Conservation (phyloP, 2,329 filamentous ascomycete genomes). For the Diaporthe ampelina region DNA sequence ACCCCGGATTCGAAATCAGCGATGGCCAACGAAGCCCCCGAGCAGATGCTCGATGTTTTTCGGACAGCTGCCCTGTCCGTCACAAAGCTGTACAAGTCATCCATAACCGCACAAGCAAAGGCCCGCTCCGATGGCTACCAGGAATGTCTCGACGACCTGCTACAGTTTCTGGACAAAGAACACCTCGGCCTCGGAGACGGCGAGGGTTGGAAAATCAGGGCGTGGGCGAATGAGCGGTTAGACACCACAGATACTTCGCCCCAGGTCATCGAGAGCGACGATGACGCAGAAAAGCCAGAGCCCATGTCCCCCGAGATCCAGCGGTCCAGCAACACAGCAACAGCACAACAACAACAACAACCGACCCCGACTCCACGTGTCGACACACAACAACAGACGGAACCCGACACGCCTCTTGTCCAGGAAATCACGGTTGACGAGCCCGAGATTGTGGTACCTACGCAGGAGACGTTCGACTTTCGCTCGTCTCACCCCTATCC, state of each 20-base stretch:
- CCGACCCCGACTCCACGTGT: conserved; percentile 47
- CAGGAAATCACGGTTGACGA: conserved; percentile 44
- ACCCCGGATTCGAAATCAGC: conserved; percentile 49
- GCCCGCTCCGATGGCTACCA: conserved; percentile 89
- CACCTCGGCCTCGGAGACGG: conserved; percentile 84
- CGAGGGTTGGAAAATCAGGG: conserved; percentile 75
- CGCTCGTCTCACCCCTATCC: conserved; percentile 74
- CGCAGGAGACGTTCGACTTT: conserved; percentile 77
- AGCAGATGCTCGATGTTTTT: conserved; percentile 87
- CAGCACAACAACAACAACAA: conserved; percentile 44
- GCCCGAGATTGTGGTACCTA: conserved; percentile 63
- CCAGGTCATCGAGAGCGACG: conserved; percentile 62
- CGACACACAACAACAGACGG: conserved; percentile 53
- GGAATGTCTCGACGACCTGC: conserved; percentile 90
- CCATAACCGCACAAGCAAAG: conserved; percentile 81
- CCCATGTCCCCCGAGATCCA: conserved; percentile 69
- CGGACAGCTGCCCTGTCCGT: conserved; percentile 93
- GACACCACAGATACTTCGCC: conserved; percentile 71
- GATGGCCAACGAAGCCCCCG: conserved; percentile 60
- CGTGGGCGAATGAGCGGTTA: conserved; percentile 78
- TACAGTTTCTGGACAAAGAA: conserved; percentile 87
- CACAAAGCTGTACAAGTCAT: conserved; percentile 96
- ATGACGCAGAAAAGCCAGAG: conserved; percentile 76
- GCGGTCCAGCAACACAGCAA: conserved; percentile 59
- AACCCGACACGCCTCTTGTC: conserved; percentile 49